phyloP scores from a whole-genome alignment of 2,329 filamentous ascomycete species.

The Fusarium siculi region DNA sequence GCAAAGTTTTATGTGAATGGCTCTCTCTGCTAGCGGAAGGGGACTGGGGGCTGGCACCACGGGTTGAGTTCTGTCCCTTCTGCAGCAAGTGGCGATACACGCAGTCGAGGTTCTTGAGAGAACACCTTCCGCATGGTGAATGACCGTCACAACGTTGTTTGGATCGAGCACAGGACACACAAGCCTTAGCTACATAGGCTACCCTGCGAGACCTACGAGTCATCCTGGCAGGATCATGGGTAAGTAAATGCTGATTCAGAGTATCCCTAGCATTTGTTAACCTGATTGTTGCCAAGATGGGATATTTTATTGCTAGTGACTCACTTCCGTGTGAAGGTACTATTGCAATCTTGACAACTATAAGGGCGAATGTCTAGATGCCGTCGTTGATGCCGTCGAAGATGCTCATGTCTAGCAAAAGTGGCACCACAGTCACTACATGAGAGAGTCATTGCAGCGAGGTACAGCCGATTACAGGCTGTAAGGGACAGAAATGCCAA shows the following conservation, averaged over 20 bases:
- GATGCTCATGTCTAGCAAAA: not conserved
- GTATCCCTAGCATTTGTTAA: not conserved
- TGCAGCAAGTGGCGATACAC: not conserved
- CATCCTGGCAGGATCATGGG: not conserved
- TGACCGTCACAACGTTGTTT: not conserved
- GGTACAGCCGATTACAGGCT: too few species aligned
- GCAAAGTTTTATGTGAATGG: too few species aligned
- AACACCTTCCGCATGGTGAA: not conserved
- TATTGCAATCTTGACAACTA: not conserved
- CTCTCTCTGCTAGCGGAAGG: not conserved
- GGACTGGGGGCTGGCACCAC: too few species aligned
- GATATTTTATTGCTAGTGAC: fast-evolving
- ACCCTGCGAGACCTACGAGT: not conserved
- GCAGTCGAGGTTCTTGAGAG: not conserved
- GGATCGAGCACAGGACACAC: not conserved
- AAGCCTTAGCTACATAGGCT: not conserved
- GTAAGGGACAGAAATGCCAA: not conserved
- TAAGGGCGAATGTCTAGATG: not conserved
- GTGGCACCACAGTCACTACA: not conserved
- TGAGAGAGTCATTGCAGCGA: not conserved
- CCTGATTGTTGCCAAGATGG: too few species aligned
- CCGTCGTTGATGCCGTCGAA: not conserved
- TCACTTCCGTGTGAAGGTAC: not conserved
- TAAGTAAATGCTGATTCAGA: not conserved
- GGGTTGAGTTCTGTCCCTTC: not conserved